phyloP scores from a whole-genome alignment of 306 rosid species.

The Cicer chorassanicum region DNA sequence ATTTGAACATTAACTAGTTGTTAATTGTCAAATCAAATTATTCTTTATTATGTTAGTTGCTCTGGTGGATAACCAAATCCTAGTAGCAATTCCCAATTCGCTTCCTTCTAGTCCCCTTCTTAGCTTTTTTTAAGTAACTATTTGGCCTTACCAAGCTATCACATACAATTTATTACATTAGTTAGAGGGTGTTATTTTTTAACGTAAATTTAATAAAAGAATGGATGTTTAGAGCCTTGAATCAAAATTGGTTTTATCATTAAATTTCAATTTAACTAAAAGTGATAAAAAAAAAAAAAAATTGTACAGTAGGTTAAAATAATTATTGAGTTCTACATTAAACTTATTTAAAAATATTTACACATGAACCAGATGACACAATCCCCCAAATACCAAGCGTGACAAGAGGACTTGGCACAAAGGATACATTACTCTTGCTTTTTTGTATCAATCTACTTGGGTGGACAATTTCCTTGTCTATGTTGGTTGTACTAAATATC shows the following conservation, averaged over 20 bases:
- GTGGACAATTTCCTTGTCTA: no score
- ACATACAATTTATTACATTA: not conserved
- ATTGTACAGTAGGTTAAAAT: not conserved
- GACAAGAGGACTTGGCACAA: not conserved
- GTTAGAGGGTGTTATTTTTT: not conserved
- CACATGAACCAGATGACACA: no score
- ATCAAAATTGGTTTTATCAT: not conserved
- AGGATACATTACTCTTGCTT: not conserved
- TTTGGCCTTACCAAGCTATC: no score
- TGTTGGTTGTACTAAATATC: not conserved
- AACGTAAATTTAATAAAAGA: not conserved
- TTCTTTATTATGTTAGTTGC: constrained; percentile 42
- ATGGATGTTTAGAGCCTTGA: not conserved
- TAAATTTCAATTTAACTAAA: not conserved
- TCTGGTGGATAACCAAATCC: constrained; percentile 49
- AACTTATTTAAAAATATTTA: not conserved
- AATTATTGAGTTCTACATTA: not conserved
- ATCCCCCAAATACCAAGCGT: no score
- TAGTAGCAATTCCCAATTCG: not conserved
- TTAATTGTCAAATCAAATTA: constrained; percentile 36
- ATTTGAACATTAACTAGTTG: not conserved
- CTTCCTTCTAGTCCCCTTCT: not conserved
- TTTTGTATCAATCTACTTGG: not conserved
- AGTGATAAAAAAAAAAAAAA: not conserved
- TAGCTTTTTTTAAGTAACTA: not conserved